phyloP scores from a whole-genome alignment of 1,139 yeast genomes.

The Geotrichum carabidarum region DNA sequence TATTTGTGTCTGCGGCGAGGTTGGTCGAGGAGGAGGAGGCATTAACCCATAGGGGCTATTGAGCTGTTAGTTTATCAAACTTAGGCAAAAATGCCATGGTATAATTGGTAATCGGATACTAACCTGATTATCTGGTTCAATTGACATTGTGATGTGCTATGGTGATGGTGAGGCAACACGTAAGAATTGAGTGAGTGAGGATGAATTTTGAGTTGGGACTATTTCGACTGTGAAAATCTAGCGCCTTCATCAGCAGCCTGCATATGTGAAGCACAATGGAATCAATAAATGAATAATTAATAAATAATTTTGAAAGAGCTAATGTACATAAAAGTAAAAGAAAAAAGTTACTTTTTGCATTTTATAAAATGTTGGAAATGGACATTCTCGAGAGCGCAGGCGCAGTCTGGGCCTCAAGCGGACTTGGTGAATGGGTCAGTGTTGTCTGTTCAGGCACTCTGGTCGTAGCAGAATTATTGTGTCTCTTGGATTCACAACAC shows the following conservation, averaged over 20 bases:
- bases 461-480: no score
- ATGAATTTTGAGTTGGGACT: not conserved
- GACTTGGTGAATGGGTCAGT: no score
- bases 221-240: not conserved
- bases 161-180: not conserved
- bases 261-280: not conserved
- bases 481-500: no score
- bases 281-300: not conserved
- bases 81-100: not conserved
- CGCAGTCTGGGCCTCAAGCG: not conserved
- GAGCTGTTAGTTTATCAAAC: not conserved
- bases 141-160: not conserved
- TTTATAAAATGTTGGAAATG: constrained; percentile 1
- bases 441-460: no score
- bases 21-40: not conserved
- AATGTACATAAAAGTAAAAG: not conserved
- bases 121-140: constrained; percentile 3
- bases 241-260: no score
- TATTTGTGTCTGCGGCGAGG: not conserved
- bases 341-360: not conserved
- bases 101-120: not conserved
- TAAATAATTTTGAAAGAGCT: not conserved
- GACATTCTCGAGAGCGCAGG: constrained; percentile 4
- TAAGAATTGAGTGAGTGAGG: not conserved
- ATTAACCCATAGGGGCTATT: constrained; percentile 7